Conservation (phyloP, 768 basidiomycete genomes). For the Filobasidium wieringae region DNA sequence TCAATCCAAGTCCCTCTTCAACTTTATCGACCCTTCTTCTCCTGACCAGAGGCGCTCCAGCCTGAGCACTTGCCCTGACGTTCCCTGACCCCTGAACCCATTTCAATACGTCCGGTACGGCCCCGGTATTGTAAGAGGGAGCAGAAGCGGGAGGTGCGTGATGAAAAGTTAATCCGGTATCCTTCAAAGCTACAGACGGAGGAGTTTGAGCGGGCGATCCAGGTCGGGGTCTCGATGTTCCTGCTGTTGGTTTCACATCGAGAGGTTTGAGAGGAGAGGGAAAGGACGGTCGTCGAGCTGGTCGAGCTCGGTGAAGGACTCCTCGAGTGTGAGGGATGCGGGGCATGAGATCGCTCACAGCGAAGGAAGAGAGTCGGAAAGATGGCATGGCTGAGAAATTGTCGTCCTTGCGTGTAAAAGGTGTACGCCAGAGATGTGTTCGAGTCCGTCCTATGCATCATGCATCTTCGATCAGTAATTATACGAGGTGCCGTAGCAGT, state of each 20-base stretch:
- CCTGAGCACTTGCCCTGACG: constrained; percentile 24
- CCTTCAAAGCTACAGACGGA: constrained; percentile 3
- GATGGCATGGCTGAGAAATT: background rate
- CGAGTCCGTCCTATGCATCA: too few relatives aligned
- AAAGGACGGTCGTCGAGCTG: constrained; percentile 23
- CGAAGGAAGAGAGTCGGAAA: background rate
- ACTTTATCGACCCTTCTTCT: constrained; percentile 8
- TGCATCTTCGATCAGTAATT: too few relatives aligned
- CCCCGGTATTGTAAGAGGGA: constrained; percentile 29
- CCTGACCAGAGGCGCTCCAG: constrained; percentile 18
- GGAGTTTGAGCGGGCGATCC: background rate
- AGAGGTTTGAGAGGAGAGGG: constrained; percentile 26
- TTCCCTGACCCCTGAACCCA: constrained; percentile 24
- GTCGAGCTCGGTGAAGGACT: constrained; percentile 32
- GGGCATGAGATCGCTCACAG: background rate
- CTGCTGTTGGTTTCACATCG: constrained; percentile 24
- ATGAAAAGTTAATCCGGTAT: constrained; percentile 25
- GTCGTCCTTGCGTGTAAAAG: too few relatives aligned
- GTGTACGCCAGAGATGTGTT: too few relatives aligned
- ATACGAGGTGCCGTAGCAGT: too few relatives aligned
- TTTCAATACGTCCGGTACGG: constrained; percentile 23
- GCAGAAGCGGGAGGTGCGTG: constrained; percentile 33
- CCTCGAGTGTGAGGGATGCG: constrained; percentile 11
- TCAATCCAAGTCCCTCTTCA: constrained; percentile 14
- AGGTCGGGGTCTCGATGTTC: constrained; percentile 24